phyloP scores from a whole-genome alignment of 805 yeast species.

The Pichia manshurica region DNA sequence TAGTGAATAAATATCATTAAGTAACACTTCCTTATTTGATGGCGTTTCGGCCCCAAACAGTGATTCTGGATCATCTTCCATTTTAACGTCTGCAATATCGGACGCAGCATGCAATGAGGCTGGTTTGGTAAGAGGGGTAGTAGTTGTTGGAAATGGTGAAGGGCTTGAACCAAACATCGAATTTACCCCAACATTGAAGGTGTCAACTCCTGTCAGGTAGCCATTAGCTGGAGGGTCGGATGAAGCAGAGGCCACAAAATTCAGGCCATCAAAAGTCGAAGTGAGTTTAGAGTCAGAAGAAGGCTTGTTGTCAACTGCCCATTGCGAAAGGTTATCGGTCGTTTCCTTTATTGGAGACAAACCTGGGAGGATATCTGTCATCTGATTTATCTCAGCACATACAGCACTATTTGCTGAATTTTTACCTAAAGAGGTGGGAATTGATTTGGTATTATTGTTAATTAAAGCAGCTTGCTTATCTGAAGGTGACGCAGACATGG shows the following conservation, averaged over 20 bases:
- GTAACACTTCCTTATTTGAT: slow-evolving; percentile 24
- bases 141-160: background rate
- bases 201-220: background rate
- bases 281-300: background rate
- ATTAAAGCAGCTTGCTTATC: background rate
- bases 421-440: too few relatives aligned
- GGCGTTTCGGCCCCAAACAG: background rate
- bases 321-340: background rate
- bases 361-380: background rate
- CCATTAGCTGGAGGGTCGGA: background rate
- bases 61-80: background rate
- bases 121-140: background rate
- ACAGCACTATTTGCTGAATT: too few relatives aligned
- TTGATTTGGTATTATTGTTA: too few relatives aligned
- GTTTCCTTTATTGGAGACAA: slow-evolving; percentile 1
- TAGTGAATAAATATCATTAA: slow-evolving; percentile 40
- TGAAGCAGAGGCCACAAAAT: background rate
- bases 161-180: slow-evolving; percentile 1
- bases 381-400: background rate
- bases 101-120: background rate
- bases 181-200: background rate
- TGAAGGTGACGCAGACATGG: background rate
- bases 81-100: background rate
- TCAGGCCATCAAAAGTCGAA: slow-evolving; percentile 1
- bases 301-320: too few relatives aligned